These are phyloP conservation scores for Geum urbanum DNA, from an alignment of 306 rosid genomes.

Conservation along the genomic window DNA sequence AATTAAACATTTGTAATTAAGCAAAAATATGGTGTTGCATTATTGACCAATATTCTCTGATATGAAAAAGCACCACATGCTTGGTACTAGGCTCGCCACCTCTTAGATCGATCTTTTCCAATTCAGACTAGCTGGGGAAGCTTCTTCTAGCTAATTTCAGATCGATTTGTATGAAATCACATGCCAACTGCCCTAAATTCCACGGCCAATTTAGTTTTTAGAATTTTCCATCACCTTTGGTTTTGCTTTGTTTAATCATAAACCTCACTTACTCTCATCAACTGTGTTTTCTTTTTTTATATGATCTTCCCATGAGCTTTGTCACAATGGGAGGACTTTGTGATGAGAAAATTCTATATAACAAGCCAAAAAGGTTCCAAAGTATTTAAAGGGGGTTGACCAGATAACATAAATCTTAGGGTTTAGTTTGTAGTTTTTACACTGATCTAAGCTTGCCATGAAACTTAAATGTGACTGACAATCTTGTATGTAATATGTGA, in stretches of 20 bases:
- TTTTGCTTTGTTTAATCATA: background rate
- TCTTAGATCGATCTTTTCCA: background rate
- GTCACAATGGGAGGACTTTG: background rate
- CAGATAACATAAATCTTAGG: too few species aligned
- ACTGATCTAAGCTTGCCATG: too few species aligned
- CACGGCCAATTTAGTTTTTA: background rate
- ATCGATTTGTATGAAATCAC: conserved; percentile 2
- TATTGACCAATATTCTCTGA: background rate
- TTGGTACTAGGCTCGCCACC: conserved; percentile 4
- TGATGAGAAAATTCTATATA: background rate
- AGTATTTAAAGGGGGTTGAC: background rate
- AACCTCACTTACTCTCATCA: conserved; percentile 1
- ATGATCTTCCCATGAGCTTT: background rate
- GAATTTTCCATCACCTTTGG: background rate
- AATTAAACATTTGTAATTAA: background rate
- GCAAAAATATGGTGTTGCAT: conserved; percentile 6
- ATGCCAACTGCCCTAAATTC: conserved; percentile 4
- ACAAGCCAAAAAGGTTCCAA: background rate
- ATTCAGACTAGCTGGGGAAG: background rate
- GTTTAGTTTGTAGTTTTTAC: too few species aligned
- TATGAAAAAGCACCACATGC: background rate
- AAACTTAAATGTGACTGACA: background rate
- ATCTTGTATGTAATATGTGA: background rate
- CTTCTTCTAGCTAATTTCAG: conserved; percentile 6
- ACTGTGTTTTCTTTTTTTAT: background rate